These are phyloP conservation scores for Keithomyces neogunnii DNA, from an alignment of 2,329 filamentous ascomycete genomes.

Conservation along the genomic window DNA sequence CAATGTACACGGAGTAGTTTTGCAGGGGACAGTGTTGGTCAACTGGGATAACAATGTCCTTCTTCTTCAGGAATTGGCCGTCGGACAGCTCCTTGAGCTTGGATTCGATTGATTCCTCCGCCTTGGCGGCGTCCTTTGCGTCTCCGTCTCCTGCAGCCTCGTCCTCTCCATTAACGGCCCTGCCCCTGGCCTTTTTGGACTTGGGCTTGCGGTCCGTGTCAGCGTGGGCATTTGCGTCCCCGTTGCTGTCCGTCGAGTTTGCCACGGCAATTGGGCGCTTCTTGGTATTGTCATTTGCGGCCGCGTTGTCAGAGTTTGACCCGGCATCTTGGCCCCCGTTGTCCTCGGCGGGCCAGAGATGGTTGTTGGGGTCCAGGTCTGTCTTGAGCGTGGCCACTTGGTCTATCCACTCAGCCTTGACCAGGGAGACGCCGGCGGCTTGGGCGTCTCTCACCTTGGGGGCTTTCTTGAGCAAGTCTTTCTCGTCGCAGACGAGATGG, in stretches of 20 bases:
- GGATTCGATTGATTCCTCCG: constrained; percentile 23
- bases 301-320: constrained; percentile 7
- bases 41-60: constrained; percentile 38
- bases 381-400: constrained; percentile 34
- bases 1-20: constrained; percentile 54
- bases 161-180: constrained; percentile 21
- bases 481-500: constrained; percentile 47
- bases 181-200: constrained; percentile 21
- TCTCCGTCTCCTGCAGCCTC: constrained; percentile 33
- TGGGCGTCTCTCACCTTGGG: constrained; percentile 43
- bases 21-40: constrained; percentile 35
- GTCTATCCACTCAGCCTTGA: constrained; percentile 53
- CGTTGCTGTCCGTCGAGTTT: constrained; percentile 13
- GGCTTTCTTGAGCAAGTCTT: constrained; percentile 40
- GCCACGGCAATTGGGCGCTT: constrained; percentile 18
- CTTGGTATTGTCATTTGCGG: constrained; percentile 15
- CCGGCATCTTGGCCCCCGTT: constrained; percentile 6
- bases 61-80: constrained; percentile 38
- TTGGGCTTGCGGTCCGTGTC: constrained; percentile 11
- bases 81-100: constrained; percentile 25
- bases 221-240: constrained; percentile 13
- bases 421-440: constrained; percentile 41
- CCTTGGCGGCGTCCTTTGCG: constrained; percentile 18
- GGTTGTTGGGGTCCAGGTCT: constrained; percentile 16
- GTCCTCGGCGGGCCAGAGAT: constrained; percentile 13